Base-by-base conservation (phyloP, 2,329 filamentous ascomycete species). In the Teratosphaeria pseudoeucalypti region DNA sequence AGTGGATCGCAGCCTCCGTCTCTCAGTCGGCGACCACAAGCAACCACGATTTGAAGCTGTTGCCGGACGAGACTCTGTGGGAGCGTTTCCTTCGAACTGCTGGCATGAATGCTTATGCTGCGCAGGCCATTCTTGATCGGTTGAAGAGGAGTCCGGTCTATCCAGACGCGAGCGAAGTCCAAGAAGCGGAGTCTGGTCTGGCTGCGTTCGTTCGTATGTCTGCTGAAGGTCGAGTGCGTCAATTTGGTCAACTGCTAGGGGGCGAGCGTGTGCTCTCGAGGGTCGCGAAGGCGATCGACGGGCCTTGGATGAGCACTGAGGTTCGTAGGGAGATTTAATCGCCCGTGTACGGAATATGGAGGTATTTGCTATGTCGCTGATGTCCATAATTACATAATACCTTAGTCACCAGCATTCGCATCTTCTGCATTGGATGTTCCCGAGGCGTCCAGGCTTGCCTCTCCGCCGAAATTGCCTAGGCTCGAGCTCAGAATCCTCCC, bases 61-160 rank as follows among this genome's bases (percentile, higher is more conserved):
- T 64, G n/a, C 55, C 19, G n/a, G 80, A 83, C 0, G 86, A 89
- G 71, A 85, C 85, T 0, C 70, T 76, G 34, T 88, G 85, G 85
- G 88, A 91, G 70, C 54, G 83, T 10, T 87, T 88, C 62, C 75
- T 92, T 27, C 78, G 87, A 14, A 76, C 78, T 27, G 79, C 81
- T 1, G 88, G 88, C 0, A 71, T 90, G 68, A 91, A 92, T 71
- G 80, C 82, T 0, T 90, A 84, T 69, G 87, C 87, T 2, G 88
- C 88, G 2, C 87, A 90, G 69, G 76, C 78, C 10, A 76, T 90
- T 1, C 73, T 89, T 37, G 75, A 73, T 0, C 70, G 71, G n/a
- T 60, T 84, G 12, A 78, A 78, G 63, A 29, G 78, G 63, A 29
- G 56, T 49, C 39, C 67, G 68, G 19, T 27, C 4, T 14, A 4